These are phyloP conservation scores for Rutstroemia sp. DNA, from an alignment of 2,329 filamentous ascomycete genomes.

Conservation along the genomic window DNA sequence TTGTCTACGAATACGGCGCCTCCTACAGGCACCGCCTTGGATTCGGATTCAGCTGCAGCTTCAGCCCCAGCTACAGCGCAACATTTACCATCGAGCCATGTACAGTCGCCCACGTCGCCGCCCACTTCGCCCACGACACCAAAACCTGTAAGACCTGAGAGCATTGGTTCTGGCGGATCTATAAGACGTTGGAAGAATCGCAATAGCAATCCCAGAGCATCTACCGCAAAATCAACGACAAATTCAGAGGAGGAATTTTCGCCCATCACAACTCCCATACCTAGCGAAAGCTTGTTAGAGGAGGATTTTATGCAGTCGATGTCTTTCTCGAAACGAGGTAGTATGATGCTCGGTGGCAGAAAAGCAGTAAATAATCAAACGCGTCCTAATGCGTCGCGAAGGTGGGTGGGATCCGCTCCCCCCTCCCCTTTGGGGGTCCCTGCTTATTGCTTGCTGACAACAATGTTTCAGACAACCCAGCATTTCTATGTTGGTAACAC, in stretches of 20 bases:
- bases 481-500: constrained; percentile 22
- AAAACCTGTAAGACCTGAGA: constrained; percentile 14
- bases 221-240: constrained; percentile 17
- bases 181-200: constrained; percentile 16
- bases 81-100: not conserved
- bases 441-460: constrained; percentile 12
- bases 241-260: constrained; percentile 33
- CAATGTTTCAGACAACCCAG: constrained; percentile 22
- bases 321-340: constrained; percentile 56
- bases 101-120: constrained; percentile 5
- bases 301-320: constrained; percentile 50
- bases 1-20: not conserved
- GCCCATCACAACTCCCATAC: constrained; percentile 50
- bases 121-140: constrained; percentile 2
- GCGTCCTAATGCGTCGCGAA: constrained; percentile 18
- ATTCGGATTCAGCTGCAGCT: no score
- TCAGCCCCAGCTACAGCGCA: no score
- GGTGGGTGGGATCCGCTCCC: constrained; percentile 13
- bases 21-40: not conserved
- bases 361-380: constrained; percentile 24
- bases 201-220: constrained; percentile 10
- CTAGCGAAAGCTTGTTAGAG: constrained; percentile 48
- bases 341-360: constrained; percentile 52
- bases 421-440: not conserved
- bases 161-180: constrained; percentile 4